Conservation (phyloP, 169 alveolate species). For the Plasmodium cynomolgi region DNA sequence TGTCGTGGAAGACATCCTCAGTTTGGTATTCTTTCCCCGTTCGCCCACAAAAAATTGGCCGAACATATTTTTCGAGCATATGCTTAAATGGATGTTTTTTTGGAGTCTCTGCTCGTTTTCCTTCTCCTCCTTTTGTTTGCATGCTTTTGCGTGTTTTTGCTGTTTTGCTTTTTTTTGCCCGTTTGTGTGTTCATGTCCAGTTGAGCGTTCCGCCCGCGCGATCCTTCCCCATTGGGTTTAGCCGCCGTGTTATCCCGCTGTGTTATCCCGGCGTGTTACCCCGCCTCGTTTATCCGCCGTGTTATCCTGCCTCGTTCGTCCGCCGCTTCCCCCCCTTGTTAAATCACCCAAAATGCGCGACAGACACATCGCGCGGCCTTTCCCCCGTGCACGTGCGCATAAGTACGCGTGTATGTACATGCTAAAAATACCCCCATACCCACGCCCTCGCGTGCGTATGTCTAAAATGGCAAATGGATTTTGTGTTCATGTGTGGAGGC, state of each 20-base stretch:
- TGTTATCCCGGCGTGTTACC: too few species aligned
- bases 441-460: neutral
- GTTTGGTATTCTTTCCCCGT: neutral
- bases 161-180: neutral
- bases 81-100: neutral
- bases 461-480: neutral
- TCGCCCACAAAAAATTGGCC: neutral
- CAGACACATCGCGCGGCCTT: neutral
- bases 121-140: neutral
- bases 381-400: neutral
- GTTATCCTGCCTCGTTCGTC: neutral
- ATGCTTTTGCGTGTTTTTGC: neutral
- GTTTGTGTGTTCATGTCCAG: neutral
- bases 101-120: neutral
- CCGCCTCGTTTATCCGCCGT: neutral
- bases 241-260: neutral
- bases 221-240: neutral
- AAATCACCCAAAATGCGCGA: neutral
- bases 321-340: neutral
- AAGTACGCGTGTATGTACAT: slow-evolving; percentile 22
- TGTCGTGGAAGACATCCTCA: neutral
- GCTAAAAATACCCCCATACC: neutral
- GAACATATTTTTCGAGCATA: neutral
- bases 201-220: neutral
- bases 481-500: neutral